A percentile compares a stretch with the other conserved stretches of the same genome.
Conservation (phyloP, 2,329 filamentous ascomycete genomes). For the Byssothecium circinans region DNA sequence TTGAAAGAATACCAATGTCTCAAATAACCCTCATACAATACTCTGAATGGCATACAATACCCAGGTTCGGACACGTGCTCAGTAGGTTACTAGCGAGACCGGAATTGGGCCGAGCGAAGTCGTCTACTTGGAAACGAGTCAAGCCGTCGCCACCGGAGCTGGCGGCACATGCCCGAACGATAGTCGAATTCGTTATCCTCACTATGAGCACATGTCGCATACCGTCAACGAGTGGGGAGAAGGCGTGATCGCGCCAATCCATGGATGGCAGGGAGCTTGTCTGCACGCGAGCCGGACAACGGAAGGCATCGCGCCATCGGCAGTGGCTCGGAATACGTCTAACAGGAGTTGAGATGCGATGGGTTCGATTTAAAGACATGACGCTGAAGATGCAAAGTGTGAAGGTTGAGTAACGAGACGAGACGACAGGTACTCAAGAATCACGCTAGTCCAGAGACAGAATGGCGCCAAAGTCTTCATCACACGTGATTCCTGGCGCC, state of each 20-base stretch:
- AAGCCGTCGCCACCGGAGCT: too few relatives aligned
- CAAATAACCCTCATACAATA: too few relatives aligned
- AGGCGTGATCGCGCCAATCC: conserved; percentile 30
- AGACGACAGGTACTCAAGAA: background rate
- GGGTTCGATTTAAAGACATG: background rate
- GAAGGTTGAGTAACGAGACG: background rate
- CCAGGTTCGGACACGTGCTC: too few relatives aligned
- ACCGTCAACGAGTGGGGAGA: conserved; percentile 33
- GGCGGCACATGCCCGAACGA: too few relatives aligned
- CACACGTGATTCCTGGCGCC: conserved; percentile 7
- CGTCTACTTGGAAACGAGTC: too few relatives aligned
- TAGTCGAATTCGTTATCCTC: too few relatives aligned
- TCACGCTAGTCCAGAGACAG: conserved; percentile 6
- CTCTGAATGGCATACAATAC: too few relatives aligned
- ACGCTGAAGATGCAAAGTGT: background rate
- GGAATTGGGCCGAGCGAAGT: too few relatives aligned
- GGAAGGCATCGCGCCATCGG: background rate
- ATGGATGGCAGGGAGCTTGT: conserved; percentile 1
- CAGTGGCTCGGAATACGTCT: background rate
- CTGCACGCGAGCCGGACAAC: conserved; percentile 3
- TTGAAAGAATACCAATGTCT: too few relatives aligned
- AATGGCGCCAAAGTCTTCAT: conserved; percentile 20
- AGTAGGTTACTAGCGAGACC: too few relatives aligned
- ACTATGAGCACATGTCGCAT: too few relatives aligned
- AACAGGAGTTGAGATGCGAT: too few relatives aligned